phyloP scores from a whole-genome alignment of 2,329 filamentous ascomycete genomes.

The Trichoderma afroharzianum region DNA sequence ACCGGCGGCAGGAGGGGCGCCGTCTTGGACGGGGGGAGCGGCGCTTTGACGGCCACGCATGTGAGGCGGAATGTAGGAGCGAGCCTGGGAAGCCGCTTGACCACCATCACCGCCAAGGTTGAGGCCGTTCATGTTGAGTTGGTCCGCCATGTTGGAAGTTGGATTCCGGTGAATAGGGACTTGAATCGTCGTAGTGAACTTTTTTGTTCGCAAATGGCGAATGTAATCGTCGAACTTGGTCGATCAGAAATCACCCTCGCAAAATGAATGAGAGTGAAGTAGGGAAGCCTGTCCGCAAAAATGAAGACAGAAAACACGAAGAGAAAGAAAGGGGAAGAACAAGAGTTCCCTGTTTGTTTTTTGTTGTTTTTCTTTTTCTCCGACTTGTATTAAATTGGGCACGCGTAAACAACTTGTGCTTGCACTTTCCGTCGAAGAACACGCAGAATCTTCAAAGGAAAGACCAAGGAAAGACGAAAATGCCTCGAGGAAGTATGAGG shows the following conservation, averaged over 20 bases:
- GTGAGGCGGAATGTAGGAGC: conserved; percentile 84
- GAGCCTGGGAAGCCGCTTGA: conserved; percentile 35
- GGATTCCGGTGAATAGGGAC: conserved; percentile 23
- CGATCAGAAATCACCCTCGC: conserved; percentile 29
- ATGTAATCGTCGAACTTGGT: conserved; percentile 15
- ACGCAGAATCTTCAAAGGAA: conserved; percentile 46
- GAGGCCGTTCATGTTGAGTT: conserved; percentile 78
- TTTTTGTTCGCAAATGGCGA: conserved; percentile 5
- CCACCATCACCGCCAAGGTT: conserved; percentile 52
- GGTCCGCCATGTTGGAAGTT: conserved; percentile 66
- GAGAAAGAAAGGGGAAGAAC: conserved; percentile 34
- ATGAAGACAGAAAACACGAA: conserved; percentile 30
- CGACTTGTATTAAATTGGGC: conserved; percentile 32
- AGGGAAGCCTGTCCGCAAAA: conserved; percentile 28
- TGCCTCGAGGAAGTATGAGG: conserved; percentile 30
- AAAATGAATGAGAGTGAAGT: conserved; percentile 28
- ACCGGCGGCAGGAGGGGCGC: conserved; percentile 22
- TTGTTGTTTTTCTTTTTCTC: conserved; percentile 27
- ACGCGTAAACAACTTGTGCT: conserved; percentile 29
- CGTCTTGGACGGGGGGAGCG: conserved; percentile 27
- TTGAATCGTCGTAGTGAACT: not conserved
- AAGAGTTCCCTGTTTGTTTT: conserved; percentile 26
- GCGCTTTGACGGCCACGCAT: conserved; percentile 57
- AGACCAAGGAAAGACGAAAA: conserved; percentile 40
- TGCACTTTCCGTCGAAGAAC: conserved; percentile 40